phyloP scores from a whole-genome alignment of 108 stramenopile genomes.

The Epipyxis sp. region DNA sequence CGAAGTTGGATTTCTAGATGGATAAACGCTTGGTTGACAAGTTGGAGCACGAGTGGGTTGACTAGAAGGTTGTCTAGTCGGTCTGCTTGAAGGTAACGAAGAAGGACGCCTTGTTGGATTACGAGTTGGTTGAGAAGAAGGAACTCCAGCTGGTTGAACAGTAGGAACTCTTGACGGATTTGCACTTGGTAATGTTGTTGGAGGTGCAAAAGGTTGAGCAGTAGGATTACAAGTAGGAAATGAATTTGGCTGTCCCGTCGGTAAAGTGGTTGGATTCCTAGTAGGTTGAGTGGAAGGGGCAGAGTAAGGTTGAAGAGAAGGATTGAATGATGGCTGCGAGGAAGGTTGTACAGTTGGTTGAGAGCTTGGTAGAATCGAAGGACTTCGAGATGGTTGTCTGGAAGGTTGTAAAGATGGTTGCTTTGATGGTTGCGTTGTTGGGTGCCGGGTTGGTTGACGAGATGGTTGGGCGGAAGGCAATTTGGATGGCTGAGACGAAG shows the following conservation, averaged over 20 bases:
- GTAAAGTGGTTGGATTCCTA: not conserved
- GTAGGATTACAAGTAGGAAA: not conserved
- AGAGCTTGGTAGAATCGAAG: not conserved
- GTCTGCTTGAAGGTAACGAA: not conserved
- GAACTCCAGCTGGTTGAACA: not conserved
- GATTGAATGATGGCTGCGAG: not conserved
- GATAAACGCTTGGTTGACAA: not conserved
- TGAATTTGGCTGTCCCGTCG: not conserved
- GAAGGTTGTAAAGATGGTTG: not conserved
- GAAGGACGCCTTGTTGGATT: not conserved
- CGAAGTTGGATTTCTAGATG: not conserved
- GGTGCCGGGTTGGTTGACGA: not conserved
- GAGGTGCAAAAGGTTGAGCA: not conserved
- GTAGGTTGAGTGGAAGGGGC: not conserved
- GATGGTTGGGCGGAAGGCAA: slow-evolving; percentile 5
- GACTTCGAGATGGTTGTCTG: not conserved
- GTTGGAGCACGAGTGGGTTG: slow-evolving; percentile 3
- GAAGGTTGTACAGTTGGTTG: not conserved
- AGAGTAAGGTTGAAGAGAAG: not conserved
- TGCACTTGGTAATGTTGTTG: not conserved
- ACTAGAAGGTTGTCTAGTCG: not conserved
- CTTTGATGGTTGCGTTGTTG: not conserved
- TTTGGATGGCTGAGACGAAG: not conserved
- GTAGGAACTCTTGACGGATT: not conserved
- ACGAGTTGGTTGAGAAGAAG: not conserved